These are phyloP conservation scores for Lentinus brumalis DNA, from an alignment of 768 basidiomycete genomes.

Conservation along the genomic window DNA sequence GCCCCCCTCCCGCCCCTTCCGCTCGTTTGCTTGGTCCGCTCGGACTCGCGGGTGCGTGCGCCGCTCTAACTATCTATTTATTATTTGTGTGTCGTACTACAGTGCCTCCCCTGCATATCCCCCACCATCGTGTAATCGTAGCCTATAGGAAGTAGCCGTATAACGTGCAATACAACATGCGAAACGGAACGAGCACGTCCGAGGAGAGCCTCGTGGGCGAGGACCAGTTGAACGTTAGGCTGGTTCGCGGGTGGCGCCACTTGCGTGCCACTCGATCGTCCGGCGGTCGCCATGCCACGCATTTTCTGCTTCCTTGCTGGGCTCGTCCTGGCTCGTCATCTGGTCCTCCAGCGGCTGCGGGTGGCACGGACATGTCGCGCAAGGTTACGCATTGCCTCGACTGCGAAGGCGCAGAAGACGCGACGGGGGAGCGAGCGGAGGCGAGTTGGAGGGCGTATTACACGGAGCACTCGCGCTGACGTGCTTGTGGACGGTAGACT, in stretches of 20 bases:
- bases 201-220: too few species aligned
- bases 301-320: too few species aligned
- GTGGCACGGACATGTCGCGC: neutral
- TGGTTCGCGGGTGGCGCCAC: too few species aligned
- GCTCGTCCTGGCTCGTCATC: too few species aligned
- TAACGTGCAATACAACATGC: constrained; percentile 20
- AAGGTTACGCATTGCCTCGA: neutral
- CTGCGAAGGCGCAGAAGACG: too few species aligned
- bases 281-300: too few species aligned
- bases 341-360: neutral
- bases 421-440: too few species aligned
- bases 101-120: constrained; percentile 21
- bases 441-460: too few species aligned
- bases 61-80: constrained; percentile 22
- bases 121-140: constrained; percentile 25
- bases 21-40: constrained; percentile 16
- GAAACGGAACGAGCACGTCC: constrained; percentile 3
- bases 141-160: constrained; percentile 27
- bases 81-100: constrained; percentile 25
- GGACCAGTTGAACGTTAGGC: too few species aligned
- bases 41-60: constrained; percentile 16
- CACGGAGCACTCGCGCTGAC: too few species aligned
- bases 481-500: too few species aligned
- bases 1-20: constrained; percentile 3
- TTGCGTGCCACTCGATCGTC: too few species aligned